Percentiles rank a stretch among this genome's conserved stretches.
Evolutionary conservation across 176 grass and related monocot genomes (phyloP).

Genomic region (Tuctoria greenei): DNA sequence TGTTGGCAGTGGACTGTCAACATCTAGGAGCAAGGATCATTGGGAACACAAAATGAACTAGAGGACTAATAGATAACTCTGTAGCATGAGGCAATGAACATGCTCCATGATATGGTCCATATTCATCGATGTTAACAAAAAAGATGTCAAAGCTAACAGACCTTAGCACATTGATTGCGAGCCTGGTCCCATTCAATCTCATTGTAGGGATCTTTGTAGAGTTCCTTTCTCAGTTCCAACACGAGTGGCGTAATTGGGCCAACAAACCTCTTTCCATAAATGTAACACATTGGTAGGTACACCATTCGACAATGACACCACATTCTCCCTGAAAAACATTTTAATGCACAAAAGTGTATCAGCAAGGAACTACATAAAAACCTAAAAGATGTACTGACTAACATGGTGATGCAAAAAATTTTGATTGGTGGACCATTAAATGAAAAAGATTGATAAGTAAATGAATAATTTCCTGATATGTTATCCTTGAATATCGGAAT

Average conservation of each 20-base stretch:
- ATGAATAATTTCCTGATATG: background rate
- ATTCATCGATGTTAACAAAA: constrained; percentile 4
- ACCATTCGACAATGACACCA: constrained; percentile 98
- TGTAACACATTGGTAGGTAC: constrained; percentile 94
- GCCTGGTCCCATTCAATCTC: constrained; percentile 88
- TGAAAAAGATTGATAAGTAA: background rate
- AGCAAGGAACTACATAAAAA: constrained; percentile 26
- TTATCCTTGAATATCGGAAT: background rate
- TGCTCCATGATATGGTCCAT: background rate
- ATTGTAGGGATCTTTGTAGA: constrained; percentile 56
- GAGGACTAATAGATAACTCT: background rate
- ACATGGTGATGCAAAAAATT: background rate
- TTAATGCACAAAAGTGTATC: background rate
- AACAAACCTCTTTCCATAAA: constrained; percentile 93
- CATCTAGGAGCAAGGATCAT: background rate
- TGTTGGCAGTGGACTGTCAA: constrained; percentile 11
- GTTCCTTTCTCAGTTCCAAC: constrained; percentile 76
- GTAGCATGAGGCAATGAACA: background rate
- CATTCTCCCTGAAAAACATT: constrained; percentile 66
- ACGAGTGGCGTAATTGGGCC: constrained; percentile 62
- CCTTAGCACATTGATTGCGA: constrained; percentile 95
- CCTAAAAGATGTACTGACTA: background rate
- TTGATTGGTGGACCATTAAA: background rate
- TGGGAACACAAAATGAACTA: constrained; percentile 3
- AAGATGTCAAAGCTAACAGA: constrained; percentile 35